Evolutionary conservation across 202 grass and related monocot species (phyloP), one percentile per base, ranked within the genome.

Genomic region (Zizania palustris): DNA sequence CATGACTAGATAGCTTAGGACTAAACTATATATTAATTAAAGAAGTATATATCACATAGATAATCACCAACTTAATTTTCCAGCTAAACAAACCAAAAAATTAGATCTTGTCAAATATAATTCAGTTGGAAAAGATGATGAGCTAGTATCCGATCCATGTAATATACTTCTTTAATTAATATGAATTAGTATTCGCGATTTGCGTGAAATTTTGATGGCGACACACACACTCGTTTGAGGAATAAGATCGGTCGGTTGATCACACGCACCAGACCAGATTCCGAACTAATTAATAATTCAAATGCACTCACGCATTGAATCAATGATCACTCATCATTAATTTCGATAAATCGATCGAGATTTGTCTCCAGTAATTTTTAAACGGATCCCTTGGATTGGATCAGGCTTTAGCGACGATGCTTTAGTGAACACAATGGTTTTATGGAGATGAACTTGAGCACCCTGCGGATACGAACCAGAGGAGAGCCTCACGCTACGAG

Each of bases 341-440:
- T n/a, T 79, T 49, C 19, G 73, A 61, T 8, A 54, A 43, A 71
- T 28, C 14, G 5, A 71, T 28, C 14, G 5, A 62, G 12, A 77
- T 73, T 68, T 28, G 28, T 28, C 0, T 28, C 28, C 28, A 13
- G 50, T 53, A 42, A 83, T 57, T 54, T 51, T 54, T 63, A 68
- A 45, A 59, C 15, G 40, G 57, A 70, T 79, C 58, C 60, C 49
- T 66, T 82, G 59, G 72, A 72, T 86, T 37, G 43, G 19, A 75
- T 34, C 49, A 40, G 44, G 10, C 40, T n/a, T n/a, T n/a, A 42
- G 28, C 2, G 28, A 28, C 2, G 28, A 28, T 28, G 28, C 28
- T 28, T 28, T 28, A 28, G 28, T 28, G 28, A 28, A 28, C 28
- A 28, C 28, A 28, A 28, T 28, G 28, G 28, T 28, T 28, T 28